phyloP scores from a whole-genome alignment of 805 yeast species.

The Myxozyma kluyveri region DNA sequence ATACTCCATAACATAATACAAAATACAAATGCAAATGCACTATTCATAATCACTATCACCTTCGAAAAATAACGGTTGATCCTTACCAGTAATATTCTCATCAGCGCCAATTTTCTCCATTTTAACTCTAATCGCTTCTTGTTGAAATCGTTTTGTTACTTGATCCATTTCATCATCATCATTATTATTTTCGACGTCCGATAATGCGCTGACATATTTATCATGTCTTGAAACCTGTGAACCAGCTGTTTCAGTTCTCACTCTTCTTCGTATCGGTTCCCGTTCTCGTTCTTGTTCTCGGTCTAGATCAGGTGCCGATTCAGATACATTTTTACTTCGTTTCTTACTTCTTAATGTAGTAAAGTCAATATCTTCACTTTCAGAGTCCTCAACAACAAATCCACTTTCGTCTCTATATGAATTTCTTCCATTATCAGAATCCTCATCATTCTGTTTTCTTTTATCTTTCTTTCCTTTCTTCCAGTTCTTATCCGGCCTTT shows the following conservation, averaged over 20 bases:
- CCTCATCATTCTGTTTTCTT: neutral
- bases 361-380: neutral
- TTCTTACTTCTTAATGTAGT: too few relatives aligned
- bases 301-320: neutral
- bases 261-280: neutral
- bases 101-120: too few relatives aligned
- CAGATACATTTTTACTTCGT: neutral
- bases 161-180: neutral
- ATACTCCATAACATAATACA: too few relatives aligned
- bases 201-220: slow-evolving; percentile 1
- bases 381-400: slow-evolving; percentile 15
- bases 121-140: too few relatives aligned
- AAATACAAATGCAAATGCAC: too few relatives aligned
- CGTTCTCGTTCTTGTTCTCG: neutral
- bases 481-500: neutral
- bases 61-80: too few relatives aligned
- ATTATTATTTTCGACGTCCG: neutral
- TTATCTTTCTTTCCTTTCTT: neutral
- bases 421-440: neutral
- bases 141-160: too few relatives aligned
- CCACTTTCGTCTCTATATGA: slow-evolving; percentile 13
- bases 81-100: too few relatives aligned
- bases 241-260: neutral
- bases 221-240: slow-evolving; percentile 1
- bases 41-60: too few relatives aligned